Evolutionary conservation across 768 basidiomycete genomes (phyloP), one percentile per base, ranked within the genome.

Genomic region (Suillus subalutaceus): DNA sequence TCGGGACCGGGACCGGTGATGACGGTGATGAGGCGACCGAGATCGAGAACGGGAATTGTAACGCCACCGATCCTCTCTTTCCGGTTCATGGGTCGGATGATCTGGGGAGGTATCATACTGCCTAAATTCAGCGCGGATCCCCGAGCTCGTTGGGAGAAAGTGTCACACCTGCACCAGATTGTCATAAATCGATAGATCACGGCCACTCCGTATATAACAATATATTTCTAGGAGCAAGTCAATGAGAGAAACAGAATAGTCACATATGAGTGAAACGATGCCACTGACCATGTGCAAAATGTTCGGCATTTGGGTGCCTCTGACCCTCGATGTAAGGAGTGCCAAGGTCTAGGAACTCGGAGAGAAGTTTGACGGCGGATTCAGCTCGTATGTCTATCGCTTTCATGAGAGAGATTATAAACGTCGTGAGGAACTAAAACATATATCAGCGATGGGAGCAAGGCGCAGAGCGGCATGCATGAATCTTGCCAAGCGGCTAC

Each of bases 361-460:
- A 84, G 9, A 98, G 82, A 18, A 93, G 77, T 71, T 90, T 92
- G 53, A 98, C 85, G 50, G 95, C 93, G 46, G 90, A 88, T 78
- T 94, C 91, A 15, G 94, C 92, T 52, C 96, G 92, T 65, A 98
- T 92, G 79, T 98, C 96, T 63, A 97, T 88, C 4, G 92, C 85
- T 78, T 94, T 94, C 89, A 98, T 94, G 71, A 98, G 81, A 2
- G 94, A 94, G 62, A 97, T 79, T 23, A 88, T 93, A 78, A 96
- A 93, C 3, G 89, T 92, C 15, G 93, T 95, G 63, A 98, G 82
- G 77, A 96, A 98, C 92, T 95, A 63, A 60, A n/a, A 63, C 40
- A 69, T 48, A 65, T 38, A 65, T 67, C 66, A 75, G 71, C 58
- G 68, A 66, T 64, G 50, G 23, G 66, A 46, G 52, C 63, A 13